Conservation (phyloP, 257 asterid species). For the Ehretia macrophylla region DNA sequence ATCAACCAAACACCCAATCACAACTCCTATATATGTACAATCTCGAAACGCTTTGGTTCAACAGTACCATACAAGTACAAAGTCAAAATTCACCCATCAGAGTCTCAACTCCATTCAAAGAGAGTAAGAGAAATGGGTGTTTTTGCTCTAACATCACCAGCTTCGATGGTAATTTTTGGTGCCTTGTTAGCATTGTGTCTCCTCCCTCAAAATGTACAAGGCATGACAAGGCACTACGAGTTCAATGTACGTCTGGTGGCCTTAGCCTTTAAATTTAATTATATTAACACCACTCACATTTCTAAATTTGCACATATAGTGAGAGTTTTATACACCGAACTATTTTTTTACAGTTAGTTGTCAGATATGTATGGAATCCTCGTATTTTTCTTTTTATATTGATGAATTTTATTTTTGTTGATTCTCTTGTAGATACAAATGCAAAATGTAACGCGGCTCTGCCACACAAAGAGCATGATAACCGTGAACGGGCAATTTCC, state of each 20-base stretch:
- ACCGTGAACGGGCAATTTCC: slow-evolving; percentile 54
- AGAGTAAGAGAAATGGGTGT: slow-evolving; percentile 19
- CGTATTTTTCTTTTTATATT: not conserved
- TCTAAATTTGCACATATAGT: no score
- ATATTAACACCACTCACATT: no score
- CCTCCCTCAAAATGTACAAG: slow-evolving; percentile 16
- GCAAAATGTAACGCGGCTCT: slow-evolving; percentile 40
- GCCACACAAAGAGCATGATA: slow-evolving; percentile 48
- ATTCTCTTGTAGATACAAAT: slow-evolving; percentile 30
- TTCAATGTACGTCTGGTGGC: slow-evolving; percentile 31
- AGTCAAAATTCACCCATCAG: not conserved
- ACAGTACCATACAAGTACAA: slow-evolving; percentile 2
- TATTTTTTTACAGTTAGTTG: no score
- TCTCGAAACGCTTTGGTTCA: slow-evolving; percentile 1
- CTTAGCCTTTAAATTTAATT: no score
- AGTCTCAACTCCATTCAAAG: not conserved
- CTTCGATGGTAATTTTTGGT: slow-evolving; percentile 3
- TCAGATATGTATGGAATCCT: no score
- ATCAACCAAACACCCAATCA: slow-evolving; percentile 11
- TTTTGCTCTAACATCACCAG: not conserved
- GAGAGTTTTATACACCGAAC: no score
- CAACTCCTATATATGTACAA: slow-evolving; percentile 14
- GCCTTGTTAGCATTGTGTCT: slow-evolving; percentile 17
- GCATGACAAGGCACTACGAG: slow-evolving; percentile 36
- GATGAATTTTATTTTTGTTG: not conserved